Percentiles rank a stretch among this genome's conserved stretches.
Evolutionary conservation across 2,329 filamentous ascomycete genomes (phyloP).

Genomic region (Venturia aucupariae): DNA sequence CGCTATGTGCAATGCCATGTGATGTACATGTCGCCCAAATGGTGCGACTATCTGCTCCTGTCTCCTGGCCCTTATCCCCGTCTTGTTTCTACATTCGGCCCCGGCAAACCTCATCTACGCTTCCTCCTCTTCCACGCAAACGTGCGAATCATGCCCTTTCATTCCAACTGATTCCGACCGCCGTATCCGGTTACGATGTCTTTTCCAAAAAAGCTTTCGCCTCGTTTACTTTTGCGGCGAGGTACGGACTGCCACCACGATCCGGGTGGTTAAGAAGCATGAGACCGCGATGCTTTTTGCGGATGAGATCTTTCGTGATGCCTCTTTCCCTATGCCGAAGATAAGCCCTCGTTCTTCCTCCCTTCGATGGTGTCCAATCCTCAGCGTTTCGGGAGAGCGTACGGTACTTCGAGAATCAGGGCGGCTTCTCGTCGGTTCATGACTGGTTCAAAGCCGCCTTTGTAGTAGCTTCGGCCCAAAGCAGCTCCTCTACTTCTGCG

Average conservation of each 20-base stretch:
- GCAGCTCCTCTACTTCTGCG: slow-evolving; percentile 67
- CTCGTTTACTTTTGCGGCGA: slow-evolving; percentile 97
- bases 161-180: neutral
- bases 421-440: slow-evolving; percentile 91
- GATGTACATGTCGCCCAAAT: neutral
- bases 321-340: slow-evolving; percentile 59
- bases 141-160: neutral
- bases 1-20: slow-evolving; percentile 1
- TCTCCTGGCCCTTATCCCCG: neutral
- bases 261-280: slow-evolving; percentile 99
- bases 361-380: neutral
- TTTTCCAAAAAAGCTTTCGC: slow-evolving; percentile 96
- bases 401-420: slow-evolving; percentile 86
- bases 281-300: slow-evolving; percentile 87
- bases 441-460: slow-evolving; percentile 92
- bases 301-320: slow-evolving; percentile 83
- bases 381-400: slow-evolving; percentile 26
- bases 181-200: slow-evolving; percentile 15
- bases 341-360: slow-evolving; percentile 4
- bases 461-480: slow-evolving; percentile 89
- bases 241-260: slow-evolving; percentile 88
- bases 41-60: neutral
- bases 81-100: neutral
- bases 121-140: neutral
- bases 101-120: neutral